Conservation (phyloP, 805 yeast species). For the Ogataea polymorpha region DNA sequence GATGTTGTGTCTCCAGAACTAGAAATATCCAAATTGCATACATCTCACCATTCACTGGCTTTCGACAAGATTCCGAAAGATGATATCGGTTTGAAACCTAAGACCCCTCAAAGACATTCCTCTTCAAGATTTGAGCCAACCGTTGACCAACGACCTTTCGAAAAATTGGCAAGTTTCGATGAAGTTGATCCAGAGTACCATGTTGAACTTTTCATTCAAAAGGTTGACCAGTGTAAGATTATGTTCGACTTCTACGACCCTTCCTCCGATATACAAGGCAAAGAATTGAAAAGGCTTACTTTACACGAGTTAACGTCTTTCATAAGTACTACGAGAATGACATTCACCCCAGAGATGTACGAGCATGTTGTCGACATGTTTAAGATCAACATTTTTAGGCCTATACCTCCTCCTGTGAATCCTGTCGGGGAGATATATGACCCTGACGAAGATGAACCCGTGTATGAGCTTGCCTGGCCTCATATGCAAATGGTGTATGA, state of each 20-base stretch:
- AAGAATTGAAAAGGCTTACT: slow-evolving; percentile 85
- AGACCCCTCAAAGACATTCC: slow-evolving; percentile 84
- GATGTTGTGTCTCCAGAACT: slow-evolving; percentile 21
- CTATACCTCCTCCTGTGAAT: slow-evolving; percentile 97
- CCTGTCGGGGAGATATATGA: slow-evolving; percentile 95
- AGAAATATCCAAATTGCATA: slow-evolving; percentile 29
- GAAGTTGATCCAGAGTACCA: slow-evolving; percentile 80
- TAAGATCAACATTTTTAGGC: slow-evolving; percentile 82
- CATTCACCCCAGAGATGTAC: slow-evolving; percentile 89
- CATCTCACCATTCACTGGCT: slow-evolving; percentile 28
- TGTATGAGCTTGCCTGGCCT: slow-evolving; percentile 95
- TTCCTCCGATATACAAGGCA: slow-evolving; percentile 85
- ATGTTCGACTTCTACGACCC: slow-evolving; percentile 95
- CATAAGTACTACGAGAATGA: slow-evolving; percentile 75
- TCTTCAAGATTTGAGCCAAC: slow-evolving; percentile 88
- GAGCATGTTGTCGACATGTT: slow-evolving; percentile 87
- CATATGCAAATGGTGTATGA: slow-evolving; percentile 98
- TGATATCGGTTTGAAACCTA: slow-evolving; percentile 69
- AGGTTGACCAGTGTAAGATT: slow-evolving; percentile 91
- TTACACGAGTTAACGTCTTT: slow-evolving; percentile 87
- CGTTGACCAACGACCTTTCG: slow-evolving; percentile 55
- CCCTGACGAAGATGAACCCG: slow-evolving; percentile 99
- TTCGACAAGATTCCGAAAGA: slow-evolving; percentile 47
- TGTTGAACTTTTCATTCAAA: slow-evolving; percentile 74
- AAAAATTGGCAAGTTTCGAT: slow-evolving; percentile 80